These are phyloP conservation scores for Kodamaea kaohsiungensis DNA, from an alignment of 805 yeast species.

Conservation along the genomic window DNA sequence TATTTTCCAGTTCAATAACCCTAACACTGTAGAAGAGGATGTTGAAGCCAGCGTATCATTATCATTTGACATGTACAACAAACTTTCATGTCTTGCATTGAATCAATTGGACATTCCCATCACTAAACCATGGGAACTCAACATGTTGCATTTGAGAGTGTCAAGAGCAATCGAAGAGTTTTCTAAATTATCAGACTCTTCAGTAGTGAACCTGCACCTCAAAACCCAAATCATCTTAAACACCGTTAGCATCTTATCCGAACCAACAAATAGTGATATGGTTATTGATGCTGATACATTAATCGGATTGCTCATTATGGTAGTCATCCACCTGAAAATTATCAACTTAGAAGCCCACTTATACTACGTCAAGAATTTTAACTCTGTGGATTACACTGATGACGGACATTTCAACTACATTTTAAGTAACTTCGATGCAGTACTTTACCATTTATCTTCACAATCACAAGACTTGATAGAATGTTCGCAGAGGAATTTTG, in stretches of 20 bases:
- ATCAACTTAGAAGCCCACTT: constrained; percentile 62
- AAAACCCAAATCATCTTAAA: constrained; percentile 52
- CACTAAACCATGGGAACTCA: constrained; percentile 40
- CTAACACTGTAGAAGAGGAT: constrained; percentile 25
- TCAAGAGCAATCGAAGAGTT: constrained; percentile 54
- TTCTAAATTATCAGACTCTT: constrained; percentile 42
- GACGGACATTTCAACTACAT: constrained; percentile 75
- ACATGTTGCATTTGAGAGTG: constrained; percentile 41
- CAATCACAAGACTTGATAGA: constrained; percentile 38
- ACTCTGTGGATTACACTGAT: constrained; percentile 31
- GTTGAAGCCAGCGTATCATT: constrained; percentile 27
- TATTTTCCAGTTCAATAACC: constrained; percentile 32
- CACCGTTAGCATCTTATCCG: constrained; percentile 55
- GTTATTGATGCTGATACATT: constrained; percentile 79
- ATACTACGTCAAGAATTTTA: constrained; percentile 63
- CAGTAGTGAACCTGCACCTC: constrained; percentile 40
- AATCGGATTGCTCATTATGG: constrained; percentile 69
- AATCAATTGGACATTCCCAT: constrained; percentile 53
- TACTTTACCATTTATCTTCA: constrained; percentile 56
- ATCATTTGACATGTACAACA: constrained; percentile 32
- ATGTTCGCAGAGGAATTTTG: constrained; percentile 48
- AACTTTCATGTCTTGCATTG: constrained; percentile 43
- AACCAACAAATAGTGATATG: constrained; percentile 11
- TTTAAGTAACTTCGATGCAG: constrained; percentile 82
- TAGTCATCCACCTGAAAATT: constrained; percentile 63